Percentiles rank a stretch among this genome's conserved stretches.
Conservation (phyloP, 2,329 filamentous ascomycete species). For the Penicillium vulpinum region DNA sequence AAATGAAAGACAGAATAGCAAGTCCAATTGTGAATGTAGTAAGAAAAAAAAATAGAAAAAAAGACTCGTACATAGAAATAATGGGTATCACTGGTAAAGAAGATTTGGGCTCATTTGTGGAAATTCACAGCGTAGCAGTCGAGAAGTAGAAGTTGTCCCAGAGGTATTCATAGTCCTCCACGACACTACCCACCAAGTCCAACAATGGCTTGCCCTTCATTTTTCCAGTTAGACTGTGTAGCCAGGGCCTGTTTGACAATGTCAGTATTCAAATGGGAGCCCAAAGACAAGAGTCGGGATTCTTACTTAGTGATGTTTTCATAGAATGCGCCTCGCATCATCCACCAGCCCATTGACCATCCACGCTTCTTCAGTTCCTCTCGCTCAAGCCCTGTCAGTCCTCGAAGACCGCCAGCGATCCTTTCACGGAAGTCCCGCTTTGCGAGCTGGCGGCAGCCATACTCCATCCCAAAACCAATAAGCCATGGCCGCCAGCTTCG, state of each 20-base stretch:
- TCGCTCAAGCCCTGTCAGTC: constrained; percentile 77
- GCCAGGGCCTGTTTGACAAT: constrained; percentile 49
- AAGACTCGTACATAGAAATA: constrained; percentile 11
- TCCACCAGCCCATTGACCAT: constrained; percentile 93
- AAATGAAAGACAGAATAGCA: constrained; percentile 14
- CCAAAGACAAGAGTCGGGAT: background rate
- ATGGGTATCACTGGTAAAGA: constrained; percentile 25
- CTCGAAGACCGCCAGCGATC: constrained; percentile 70
- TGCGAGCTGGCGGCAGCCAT: constrained; percentile 80
- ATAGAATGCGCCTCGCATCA: constrained; percentile 95
- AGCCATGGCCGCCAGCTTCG: constrained; percentile 91
- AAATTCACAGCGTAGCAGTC: constrained; percentile 54
- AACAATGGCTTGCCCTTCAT: constrained; percentile 73
- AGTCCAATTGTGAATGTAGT: constrained; percentile 6
- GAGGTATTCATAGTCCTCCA: constrained; percentile 95
- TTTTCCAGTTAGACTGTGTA: constrained; percentile 69
- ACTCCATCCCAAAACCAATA: constrained; percentile 79
- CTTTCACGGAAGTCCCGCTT: constrained; percentile 65
- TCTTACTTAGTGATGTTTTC: constrained; percentile 76
- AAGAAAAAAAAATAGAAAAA: constrained; percentile 10
- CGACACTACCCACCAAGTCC: constrained; percentile 76
- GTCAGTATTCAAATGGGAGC: constrained; percentile 24
- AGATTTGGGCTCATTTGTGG: constrained; percentile 2
- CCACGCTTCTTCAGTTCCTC: constrained; percentile 87
- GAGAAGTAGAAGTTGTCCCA: constrained; percentile 98